Base-by-base conservation (phyloP, 768 basidiomycete species). In the Rhodotorula diobovata region DNA sequence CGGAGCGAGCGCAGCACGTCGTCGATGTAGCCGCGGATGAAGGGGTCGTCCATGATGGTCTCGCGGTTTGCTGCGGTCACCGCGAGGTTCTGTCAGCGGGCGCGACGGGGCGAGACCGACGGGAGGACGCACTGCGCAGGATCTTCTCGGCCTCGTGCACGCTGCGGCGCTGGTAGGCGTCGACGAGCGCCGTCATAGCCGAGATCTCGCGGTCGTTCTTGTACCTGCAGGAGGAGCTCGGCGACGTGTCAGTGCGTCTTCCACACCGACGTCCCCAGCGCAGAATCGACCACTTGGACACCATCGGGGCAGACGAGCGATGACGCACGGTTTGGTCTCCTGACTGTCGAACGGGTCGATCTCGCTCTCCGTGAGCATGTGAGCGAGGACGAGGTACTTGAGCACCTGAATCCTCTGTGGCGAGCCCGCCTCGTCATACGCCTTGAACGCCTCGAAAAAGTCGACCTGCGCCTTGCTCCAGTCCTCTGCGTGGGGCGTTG, bases 291-390 rank as follows among this genome's bases (percentile, higher is more conserved):
- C n/a, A n/a, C n/a, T n/a, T n/a, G n/a, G n/a, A n/a, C 45, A 43
- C 18, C 43, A 11, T 16, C 45, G 20, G 21, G 5, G 9, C 16
- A 12, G 21, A 21, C 12, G 20, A 15, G 45, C 6, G 45, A 9
- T 12, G 25, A 71, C 72, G 35, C 79, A 97, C 87, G 96, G 96
- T 79, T 99, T 99, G 20, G 96, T 98, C 83, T 99, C 96, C 81
- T 99, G 96, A 79, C 91, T 93, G 82, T 98, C 96, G 78, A 99
- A 99, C 0, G 96, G 96, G 80, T 99, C 97, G 81, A 99, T 96
- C 79, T 96, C 93, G 78, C 91, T 94, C 46, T 94, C 96, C 61
- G 91, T 97, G 68, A 99, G 83, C 95, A 99, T 97, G 81, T 98
- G 93, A 9, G 93, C 92, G 53, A 99, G 85, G 5, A 99, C 96